Evolutionary conservation across 2,329 filamentous ascomycete species (phyloP), one percentile per base, ranked within the genome.

Genomic region (Helotiales sp.): DNA sequence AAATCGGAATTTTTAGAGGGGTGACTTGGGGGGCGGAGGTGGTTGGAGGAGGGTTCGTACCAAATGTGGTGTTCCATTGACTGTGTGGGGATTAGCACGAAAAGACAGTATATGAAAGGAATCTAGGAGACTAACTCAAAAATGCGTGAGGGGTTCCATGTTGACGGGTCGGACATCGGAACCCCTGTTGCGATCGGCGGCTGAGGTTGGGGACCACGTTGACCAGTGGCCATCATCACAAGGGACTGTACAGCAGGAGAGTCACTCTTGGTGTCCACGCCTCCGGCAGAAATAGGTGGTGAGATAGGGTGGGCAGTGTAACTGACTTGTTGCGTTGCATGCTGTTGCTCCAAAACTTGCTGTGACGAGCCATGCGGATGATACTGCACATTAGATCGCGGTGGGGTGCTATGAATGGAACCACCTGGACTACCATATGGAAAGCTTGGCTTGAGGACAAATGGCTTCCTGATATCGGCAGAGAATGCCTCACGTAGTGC

Each of bases 11-110:
- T 77, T 74, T 78, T 77, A 78, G 77, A 77, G 74, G 75, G 68
- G 71, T 70, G 73, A 72, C 72, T 73, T 74, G 75, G 72, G 77
- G 72, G 73, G 75, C 70, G 68, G 77, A 76, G 66, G 72, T 75
- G 70, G 71, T 73, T 70, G 73, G 74, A 71, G 72, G 69, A 73
- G 73, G 75, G 74, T 70, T 75, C 75, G 76, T 92, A 83, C 93
- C 92, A 82, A 97, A 98, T 72, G 95, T 94, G 76, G 91, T 90
- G 80, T 97, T 94, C 94, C 95, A 98, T 83, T 97, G 93, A 79
- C 94, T 97, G 75, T 72, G 50, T 6, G 43, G 28, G 61, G 43
- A 69, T 82, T 72, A 80, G 74, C 63, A 61, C 66, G 2, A 40
- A 10, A 6, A 37, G 11, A 52, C 11, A 6, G 24, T 49, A 17